Evolutionary conservation across 345 rosid species (phyloP).

Genomic region (Gossypium australe): DNA sequence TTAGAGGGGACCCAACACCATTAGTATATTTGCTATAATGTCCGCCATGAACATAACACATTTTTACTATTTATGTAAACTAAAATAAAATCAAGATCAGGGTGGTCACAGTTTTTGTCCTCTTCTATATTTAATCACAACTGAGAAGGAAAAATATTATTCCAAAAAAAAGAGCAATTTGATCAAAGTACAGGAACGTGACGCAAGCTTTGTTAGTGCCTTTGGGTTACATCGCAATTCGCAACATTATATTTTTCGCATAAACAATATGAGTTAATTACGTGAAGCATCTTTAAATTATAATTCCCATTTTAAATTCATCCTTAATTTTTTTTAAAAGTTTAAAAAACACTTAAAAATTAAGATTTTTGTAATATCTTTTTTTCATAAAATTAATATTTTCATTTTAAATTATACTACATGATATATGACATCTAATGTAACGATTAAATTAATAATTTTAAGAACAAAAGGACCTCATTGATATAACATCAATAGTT

Average conservation of each 20-base stretch:
- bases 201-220: constrained; percentile 3
- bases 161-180: neutral
- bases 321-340: too few species aligned
- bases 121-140: neutral
- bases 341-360: too few species aligned
- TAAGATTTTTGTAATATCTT: too few species aligned
- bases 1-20: neutral
- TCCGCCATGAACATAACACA: neutral
- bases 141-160: neutral
- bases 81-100: neutral
- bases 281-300: too few species aligned
- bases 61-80: neutral
- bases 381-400: too few species aligned
- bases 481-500: too few species aligned
- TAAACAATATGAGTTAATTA: too few species aligned
- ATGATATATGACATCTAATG: too few species aligned
- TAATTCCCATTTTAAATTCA: too few species aligned
- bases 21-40: neutral
- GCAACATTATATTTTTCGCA: neutral
- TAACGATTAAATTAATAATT: too few species aligned
- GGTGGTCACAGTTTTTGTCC: neutral
- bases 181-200: neutral
- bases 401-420: too few species aligned
- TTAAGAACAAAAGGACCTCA: too few species aligned
- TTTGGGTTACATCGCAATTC: neutral